A percentile compares a stretch with the other conserved stretches of the same genome.
Conservation (phyloP, 1,284 basidiomycete species). For the Phaffia rhodozyma region DNA sequence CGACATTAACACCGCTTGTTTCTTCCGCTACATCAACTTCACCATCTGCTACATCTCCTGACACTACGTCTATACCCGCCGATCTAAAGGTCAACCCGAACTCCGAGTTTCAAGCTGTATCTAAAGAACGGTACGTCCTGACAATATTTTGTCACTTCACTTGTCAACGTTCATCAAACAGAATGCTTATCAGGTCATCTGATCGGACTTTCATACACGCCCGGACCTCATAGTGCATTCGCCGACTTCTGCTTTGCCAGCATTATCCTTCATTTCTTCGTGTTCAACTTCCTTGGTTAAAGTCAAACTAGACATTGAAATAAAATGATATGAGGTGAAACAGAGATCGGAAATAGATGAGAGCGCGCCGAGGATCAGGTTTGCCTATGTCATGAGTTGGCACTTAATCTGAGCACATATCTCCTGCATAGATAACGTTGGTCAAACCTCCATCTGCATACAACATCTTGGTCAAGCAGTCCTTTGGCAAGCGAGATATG, state of each 20-base stretch:
- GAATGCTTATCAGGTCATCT: not conserved
- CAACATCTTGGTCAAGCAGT: too few relatives aligned
- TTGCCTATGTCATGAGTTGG: too few relatives aligned
- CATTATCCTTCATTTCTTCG: slow-evolving; percentile 93
- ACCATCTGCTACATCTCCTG: slow-evolving; percentile 6
- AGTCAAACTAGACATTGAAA: not conserved
- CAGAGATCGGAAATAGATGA: too few relatives aligned
- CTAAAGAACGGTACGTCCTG: slow-evolving; percentile 69
- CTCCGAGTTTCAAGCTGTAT: slow-evolving; percentile 69
- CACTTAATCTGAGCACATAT: too few relatives aligned
- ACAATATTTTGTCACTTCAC: slow-evolving; percentile 18
- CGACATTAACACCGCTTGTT: not conserved
- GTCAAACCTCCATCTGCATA: too few relatives aligned
- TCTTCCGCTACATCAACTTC: not conserved
- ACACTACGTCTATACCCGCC: slow-evolving; percentile 11
- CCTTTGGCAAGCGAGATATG: too few relatives aligned
- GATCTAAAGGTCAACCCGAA: slow-evolving; percentile 26
- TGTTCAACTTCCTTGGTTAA: slow-evolving; percentile 88
- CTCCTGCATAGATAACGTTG: too few relatives aligned
- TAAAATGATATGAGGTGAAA: too few relatives aligned
- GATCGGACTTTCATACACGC: not conserved
- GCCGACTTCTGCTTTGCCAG: slow-evolving; percentile 91
- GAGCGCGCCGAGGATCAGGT: too few relatives aligned
- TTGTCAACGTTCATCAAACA: not conserved
- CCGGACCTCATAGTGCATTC: slow-evolving; percentile 56